These are phyloP conservation scores for Elaeagnus macrophylla DNA, from an alignment of 306 rosid species.

Conservation along the genomic window DNA sequence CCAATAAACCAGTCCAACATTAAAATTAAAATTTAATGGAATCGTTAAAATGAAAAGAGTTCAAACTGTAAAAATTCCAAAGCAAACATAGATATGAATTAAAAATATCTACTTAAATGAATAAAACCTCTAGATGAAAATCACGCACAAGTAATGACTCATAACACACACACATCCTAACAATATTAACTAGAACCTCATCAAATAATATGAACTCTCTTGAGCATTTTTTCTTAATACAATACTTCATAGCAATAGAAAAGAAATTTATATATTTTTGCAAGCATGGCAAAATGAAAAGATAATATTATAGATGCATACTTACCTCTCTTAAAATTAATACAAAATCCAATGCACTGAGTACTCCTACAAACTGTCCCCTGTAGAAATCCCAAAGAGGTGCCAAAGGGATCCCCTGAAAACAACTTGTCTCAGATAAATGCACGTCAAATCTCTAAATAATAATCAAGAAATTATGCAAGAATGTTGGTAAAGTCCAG, in stretches of 20 bases:
- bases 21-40: no score
- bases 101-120: no score
- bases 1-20: neutral
- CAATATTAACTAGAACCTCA: neutral
- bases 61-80: neutral
- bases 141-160: no score
- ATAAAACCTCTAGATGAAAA: no score
- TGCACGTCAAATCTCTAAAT: slow-evolving; percentile 18
- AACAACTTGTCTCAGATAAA: slow-evolving; percentile 22
- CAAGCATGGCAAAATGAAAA: slow-evolving; percentile 19
- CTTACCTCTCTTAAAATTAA: slow-evolving; percentile 91
- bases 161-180: neutral
- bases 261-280: slow-evolving; percentile 10
- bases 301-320: slow-evolving; percentile 15
- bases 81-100: neutral
- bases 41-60: no score
- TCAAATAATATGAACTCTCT: no score
- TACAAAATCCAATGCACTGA: slow-evolving; percentile 86
- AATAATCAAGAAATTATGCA: slow-evolving; percentile 13
- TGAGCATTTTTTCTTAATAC: no score
- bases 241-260: no score
- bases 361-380: slow-evolving; percentile 93
- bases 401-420: slow-evolving; percentile 85
- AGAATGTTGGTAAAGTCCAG: no score
- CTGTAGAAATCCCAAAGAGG: slow-evolving; percentile 89